A percentile compares a stretch with the other conserved stretches of the same genome.
These are phyloP conservation scores for Rasamsonia emersonii DNA, from an alignment of 2,329 filamentous ascomycete genomes.

Conservation along the genomic window DNA sequence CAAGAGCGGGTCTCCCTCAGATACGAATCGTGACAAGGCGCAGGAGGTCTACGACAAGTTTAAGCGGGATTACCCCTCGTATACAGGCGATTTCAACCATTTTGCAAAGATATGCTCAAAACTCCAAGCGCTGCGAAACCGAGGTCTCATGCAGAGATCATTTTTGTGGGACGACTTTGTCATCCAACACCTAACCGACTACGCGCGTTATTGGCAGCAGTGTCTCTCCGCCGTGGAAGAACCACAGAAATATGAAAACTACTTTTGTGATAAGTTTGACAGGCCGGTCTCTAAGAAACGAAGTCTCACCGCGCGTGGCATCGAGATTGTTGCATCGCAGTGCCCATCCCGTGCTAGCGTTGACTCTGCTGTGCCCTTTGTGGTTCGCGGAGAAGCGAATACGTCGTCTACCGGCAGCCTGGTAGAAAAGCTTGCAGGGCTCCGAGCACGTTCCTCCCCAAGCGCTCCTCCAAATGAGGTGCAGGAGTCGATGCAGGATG, in stretches of 20 bases:
- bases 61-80: constrained; percentile 29
- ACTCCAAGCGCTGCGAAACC: constrained; percentile 22
- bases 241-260: constrained; percentile 28
- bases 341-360: constrained; percentile 6
- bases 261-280: constrained; percentile 26
- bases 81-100: constrained; percentile 28
- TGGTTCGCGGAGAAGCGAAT: constrained; percentile 2
- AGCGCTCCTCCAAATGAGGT: constrained; percentile 5
- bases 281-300: constrained; percentile 27
- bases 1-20: constrained; percentile 4
- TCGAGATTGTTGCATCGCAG: constrained; percentile 23
- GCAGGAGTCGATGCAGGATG: neutral
- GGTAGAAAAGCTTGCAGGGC: constrained; percentile 15
- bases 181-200: constrained; percentile 30
- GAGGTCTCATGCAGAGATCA: constrained; percentile 23
- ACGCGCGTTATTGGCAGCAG: constrained; percentile 25
- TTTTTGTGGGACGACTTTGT: constrained; percentile 41
- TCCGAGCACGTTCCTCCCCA: constrained; percentile 18
- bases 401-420: constrained; percentile 20
- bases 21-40: constrained; percentile 11
- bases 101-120: constrained; percentile 31
- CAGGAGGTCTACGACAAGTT: constrained; percentile 28
- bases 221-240: constrained; percentile 17
- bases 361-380: too few relatives aligned
- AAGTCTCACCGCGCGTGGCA: constrained; percentile 23